Percentiles rank a stretch among this genome's conserved stretches.
phyloP scores from a whole-genome alignment of 2,329 filamentous ascomycete genomes.

The Pyricularia sp. region DNA sequence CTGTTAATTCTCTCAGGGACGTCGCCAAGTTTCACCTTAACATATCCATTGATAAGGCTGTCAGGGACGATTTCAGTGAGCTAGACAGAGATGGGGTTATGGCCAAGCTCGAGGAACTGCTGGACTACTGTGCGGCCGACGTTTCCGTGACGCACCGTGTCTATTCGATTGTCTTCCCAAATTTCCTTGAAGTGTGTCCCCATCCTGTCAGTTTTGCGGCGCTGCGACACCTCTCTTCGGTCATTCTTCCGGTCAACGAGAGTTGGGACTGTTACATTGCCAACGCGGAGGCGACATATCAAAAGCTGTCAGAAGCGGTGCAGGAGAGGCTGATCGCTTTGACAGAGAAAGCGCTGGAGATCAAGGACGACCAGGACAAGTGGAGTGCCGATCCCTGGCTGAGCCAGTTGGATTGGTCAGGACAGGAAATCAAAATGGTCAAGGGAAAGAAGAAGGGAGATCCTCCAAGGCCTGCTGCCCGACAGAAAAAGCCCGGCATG shows the following conservation, averaged over 20 bases:
- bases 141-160: slow-evolving; percentile 86
- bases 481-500: slow-evolving; percentile 90
- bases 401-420: slow-evolving; percentile 86
- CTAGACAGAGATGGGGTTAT: slow-evolving; percentile 59
- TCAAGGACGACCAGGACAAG: slow-evolving; percentile 54
- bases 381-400: slow-evolving; percentile 83
- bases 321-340: slow-evolving; percentile 60
- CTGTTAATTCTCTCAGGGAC: slow-evolving; percentile 86
- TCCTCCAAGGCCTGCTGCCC: slow-evolving; percentile 59
- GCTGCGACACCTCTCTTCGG: slow-evolving; percentile 79
- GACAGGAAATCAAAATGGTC: slow-evolving; percentile 79
- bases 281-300: slow-evolving; percentile 76
- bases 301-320: slow-evolving; percentile 63
- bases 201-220: slow-evolving; percentile 97
- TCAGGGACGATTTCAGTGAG: slow-evolving; percentile 75
- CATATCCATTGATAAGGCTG: slow-evolving; percentile 79
- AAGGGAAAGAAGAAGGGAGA: slow-evolving; percentile 85
- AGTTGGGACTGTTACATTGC: slow-evolving; percentile 77
- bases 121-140: slow-evolving; percentile 92
- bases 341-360: slow-evolving; percentile 61
- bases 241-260: slow-evolving; percentile 80
- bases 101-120: slow-evolving; percentile 62
- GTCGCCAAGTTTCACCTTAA: slow-evolving; percentile 95
- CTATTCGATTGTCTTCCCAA: slow-evolving; percentile 86
- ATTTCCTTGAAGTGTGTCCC: slow-evolving; percentile 79